These are phyloP conservation scores for Colletotrichum zoysiae DNA, from an alignment of 2,329 filamentous ascomycete species.

Conservation along the genomic window DNA sequence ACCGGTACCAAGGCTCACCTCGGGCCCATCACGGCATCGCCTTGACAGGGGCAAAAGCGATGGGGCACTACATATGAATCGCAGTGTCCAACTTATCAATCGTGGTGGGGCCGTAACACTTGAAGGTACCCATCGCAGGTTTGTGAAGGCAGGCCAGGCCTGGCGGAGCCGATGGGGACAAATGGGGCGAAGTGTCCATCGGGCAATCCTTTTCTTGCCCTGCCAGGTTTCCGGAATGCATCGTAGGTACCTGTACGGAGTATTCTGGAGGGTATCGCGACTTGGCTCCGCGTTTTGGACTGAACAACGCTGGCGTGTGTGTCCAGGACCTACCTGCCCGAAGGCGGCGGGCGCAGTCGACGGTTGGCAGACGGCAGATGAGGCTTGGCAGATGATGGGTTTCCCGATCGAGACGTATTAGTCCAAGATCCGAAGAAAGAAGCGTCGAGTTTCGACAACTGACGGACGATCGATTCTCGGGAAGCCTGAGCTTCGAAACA, in stretches of 20 bases:
- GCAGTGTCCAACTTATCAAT: slow-evolving; percentile 31
- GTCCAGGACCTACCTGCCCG: no score
- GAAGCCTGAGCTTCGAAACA: slow-evolving; percentile 11
- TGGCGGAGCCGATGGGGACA: neutral
- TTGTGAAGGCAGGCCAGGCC: slow-evolving; percentile 5
- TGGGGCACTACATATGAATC: slow-evolving; percentile 19
- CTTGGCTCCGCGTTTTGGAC: no score
- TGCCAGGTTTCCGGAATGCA: neutral
- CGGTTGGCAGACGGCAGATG: no score
- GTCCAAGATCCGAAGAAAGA: no score
- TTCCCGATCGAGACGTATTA: no score
- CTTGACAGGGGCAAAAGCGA: slow-evolving; percentile 3
- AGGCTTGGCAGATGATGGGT: no score
- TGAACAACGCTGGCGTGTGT: no score
- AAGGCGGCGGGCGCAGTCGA: no score
- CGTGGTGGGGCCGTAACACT: slow-evolving; percentile 1
- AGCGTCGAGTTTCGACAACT: no score
- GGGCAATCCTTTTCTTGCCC: neutral
- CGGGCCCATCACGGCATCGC: slow-evolving; percentile 10
- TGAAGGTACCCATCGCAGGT: neutral
- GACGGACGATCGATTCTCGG: neutral
- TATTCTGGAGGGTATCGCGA: no score
- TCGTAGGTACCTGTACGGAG: no score
- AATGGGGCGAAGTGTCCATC: neutral
- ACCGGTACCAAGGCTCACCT: neutral